These are phyloP conservation scores for Sungouiella thailandica DNA, from an alignment of 805 yeast species.

Conservation along the genomic window DNA sequence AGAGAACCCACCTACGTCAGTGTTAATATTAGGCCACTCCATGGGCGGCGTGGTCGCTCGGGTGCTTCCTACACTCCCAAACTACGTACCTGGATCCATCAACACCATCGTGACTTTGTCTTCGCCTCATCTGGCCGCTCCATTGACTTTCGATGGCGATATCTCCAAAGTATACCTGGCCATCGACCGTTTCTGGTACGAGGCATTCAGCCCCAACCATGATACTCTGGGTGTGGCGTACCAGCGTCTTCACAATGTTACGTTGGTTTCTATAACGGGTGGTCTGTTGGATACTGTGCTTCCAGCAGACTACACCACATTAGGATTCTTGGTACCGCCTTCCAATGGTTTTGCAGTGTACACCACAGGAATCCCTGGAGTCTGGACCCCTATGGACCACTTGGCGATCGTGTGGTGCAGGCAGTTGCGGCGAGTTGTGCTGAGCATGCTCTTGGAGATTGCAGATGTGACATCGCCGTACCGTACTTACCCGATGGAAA, in stretches of 20 bases:
- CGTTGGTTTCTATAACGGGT: constrained; percentile 84
- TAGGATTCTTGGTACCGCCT: constrained; percentile 66
- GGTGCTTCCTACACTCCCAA: constrained; percentile 73
- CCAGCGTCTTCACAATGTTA: constrained; percentile 48
- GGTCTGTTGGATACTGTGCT: constrained; percentile 73
- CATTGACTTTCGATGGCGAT: constrained; percentile 91
- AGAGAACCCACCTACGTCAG: constrained; percentile 54
- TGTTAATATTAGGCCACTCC: constrained; percentile 82
- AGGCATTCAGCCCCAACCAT: constrained; percentile 39
- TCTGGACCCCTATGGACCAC: constrained; percentile 94
- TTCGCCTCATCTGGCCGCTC: constrained; percentile 89
- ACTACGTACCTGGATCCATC: constrained; percentile 65
- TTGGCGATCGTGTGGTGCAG: constrained; percentile 96
- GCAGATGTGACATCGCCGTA: constrained; percentile 43
- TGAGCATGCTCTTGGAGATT: constrained; percentile 54
- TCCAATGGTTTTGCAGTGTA: constrained; percentile 77
- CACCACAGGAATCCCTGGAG: constrained; percentile 81
- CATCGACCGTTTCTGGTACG: constrained; percentile 76
- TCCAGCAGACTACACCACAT: constrained; percentile 85
- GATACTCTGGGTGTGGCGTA: constrained; percentile 30
- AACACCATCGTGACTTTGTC: constrained; percentile 83
- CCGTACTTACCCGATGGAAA: constrained; percentile 48
- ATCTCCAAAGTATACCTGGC: constrained; percentile 67
- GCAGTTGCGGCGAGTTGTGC: constrained; percentile 66
- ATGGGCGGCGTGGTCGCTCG: constrained; percentile 98